Evolutionary conservation across 768 basidiomycete species (phyloP), one percentile per base, ranked within the genome.

Genomic region (Tylopilus intermedius): DNA sequence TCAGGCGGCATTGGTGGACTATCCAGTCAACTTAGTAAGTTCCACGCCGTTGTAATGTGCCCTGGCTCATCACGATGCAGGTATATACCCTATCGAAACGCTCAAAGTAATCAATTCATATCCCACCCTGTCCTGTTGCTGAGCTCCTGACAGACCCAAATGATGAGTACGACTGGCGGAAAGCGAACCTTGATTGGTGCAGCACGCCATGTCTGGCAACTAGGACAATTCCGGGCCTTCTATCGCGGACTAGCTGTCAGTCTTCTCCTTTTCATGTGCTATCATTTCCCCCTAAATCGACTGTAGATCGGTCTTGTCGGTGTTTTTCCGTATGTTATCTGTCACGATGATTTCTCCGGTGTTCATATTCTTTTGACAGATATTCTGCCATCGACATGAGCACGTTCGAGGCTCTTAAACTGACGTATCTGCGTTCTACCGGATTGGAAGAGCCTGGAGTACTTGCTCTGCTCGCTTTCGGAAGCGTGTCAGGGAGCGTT

Each of bases 1-100:
- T 90, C 94, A 11, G 96, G 96, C 42, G 96, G 96, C 3, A 81
- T 98, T 40, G 95, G 96, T 39, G 96, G 96, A n/a, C 84, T 97
- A 59, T 83, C 80, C 53, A 92, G 90, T 71, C 93, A 96, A 76
- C 77, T 95, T 26, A 85, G 91, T 90, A 58, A 67, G 86, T 72
- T n/a, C 54, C 15, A 11, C 47, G 42, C 61, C 37, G 50, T 41
- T 38, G 32, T 56, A 22, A 35, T 41, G 43, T 40, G 21, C 44
- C 39, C 51, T 47, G 58, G 38, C 53, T 71, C 59, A 50, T 54
- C 53, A 14, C 49, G 22, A 45, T 57, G 22, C 60, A 93, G 93
- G 90, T 56, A 97, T 97, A 72, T 97, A 96, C 70, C 94, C 94
- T 2, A 83, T 97, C 60, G 96, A 98, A 70, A 97, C 95, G 2